Evolutionary conservation across 2,329 filamentous ascomycete genomes (phyloP), one percentile per base, ranked within the genome.

Genomic region (Paraphoma chrysanthemicola): DNA sequence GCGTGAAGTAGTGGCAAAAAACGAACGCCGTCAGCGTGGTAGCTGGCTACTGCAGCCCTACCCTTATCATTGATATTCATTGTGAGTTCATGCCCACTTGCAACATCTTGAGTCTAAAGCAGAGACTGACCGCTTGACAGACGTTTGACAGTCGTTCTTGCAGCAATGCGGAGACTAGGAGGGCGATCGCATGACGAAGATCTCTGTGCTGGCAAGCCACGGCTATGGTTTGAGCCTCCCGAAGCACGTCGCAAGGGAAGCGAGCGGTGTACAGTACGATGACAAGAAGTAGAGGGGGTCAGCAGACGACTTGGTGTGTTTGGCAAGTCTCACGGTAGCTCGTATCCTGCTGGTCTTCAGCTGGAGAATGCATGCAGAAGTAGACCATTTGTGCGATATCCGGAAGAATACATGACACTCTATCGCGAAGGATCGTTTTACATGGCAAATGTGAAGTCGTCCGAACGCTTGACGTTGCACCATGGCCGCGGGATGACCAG

Each of bases 1-100:
- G 39, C 39, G n/a, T 8, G 39, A n/a, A 42, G 39, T 8, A 42
- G 8, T n/a, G 11, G 16, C 11, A 17, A 30, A 44, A 44, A 36
- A 45, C 16, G 39, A 53, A 8, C 44, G 42, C 18, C 30, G 48
- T 45, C 48, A 52, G 44, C 36, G 56, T 58, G 55, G 66, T 68
- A 69, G 62, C 67, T 65, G 64, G 66, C 56, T 68, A 66, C 63
- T 57, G 46, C 56, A 60, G 50, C 54, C 51, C 48, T 54, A 48
- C 56, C 53, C 23, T 41, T 12, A 42, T 31, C 39, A 33, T 48
- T 49, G 48, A 51, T 56, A 49, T 17, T 44, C 47, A 56, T 46
- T 43, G 57, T 56, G 33, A 45, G 48, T 33, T 10, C 11, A 17
- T 31, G 12, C 17, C 33, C n/a, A 38, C 18, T 28, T 6, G 33